phyloP scores from a whole-genome alignment of 768 basidiomycete genomes.

The Boletus barrowsii region DNA sequence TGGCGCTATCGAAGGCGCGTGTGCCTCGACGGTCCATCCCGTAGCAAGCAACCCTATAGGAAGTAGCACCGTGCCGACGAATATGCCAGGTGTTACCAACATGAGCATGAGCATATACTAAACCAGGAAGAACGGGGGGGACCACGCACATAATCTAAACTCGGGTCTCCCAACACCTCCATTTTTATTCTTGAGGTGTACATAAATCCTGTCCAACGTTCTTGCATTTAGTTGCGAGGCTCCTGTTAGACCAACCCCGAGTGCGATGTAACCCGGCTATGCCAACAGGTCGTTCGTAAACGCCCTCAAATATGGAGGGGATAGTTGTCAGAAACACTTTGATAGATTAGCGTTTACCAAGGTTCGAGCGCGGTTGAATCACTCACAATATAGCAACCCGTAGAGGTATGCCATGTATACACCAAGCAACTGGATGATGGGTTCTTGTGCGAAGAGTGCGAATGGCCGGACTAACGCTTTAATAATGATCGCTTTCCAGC shows the following conservation, averaged over 20 bases:
- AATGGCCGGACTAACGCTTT: conserved; percentile 68
- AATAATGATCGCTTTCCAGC: conserved; percentile 50
- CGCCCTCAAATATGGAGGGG: conserved; percentile 51
- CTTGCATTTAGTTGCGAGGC: conserved; percentile 56
- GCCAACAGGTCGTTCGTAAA: conserved; percentile 54
- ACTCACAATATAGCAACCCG: conserved; percentile 56
- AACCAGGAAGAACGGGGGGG: neutral
- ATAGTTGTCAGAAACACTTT: conserved; percentile 68
- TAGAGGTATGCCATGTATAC: conserved; percentile 71
- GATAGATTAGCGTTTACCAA: neutral
- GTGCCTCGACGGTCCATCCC: conserved; percentile 64
- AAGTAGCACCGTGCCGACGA: conserved; percentile 55
- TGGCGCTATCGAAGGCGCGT: conserved; percentile 65
- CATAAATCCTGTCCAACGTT: conserved; percentile 53
- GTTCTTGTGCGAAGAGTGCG: conserved; percentile 53
- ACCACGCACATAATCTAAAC: conserved; percentile 43
- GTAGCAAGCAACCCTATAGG: conserved; percentile 66
- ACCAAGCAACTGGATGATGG: conserved; percentile 66
- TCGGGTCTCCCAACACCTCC: conserved; percentile 56
- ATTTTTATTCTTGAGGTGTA: conserved; percentile 48
- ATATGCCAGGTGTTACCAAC: conserved; percentile 46
- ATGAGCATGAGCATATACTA: conserved; percentile 11
- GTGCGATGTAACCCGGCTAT: conserved; percentile 61
- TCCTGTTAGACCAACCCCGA: conserved; percentile 58
- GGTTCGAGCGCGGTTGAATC: neutral